phyloP scores from a whole-genome alignment of 2,329 filamentous ascomycete genomes.

The Aspergillus fijiensis region DNA sequence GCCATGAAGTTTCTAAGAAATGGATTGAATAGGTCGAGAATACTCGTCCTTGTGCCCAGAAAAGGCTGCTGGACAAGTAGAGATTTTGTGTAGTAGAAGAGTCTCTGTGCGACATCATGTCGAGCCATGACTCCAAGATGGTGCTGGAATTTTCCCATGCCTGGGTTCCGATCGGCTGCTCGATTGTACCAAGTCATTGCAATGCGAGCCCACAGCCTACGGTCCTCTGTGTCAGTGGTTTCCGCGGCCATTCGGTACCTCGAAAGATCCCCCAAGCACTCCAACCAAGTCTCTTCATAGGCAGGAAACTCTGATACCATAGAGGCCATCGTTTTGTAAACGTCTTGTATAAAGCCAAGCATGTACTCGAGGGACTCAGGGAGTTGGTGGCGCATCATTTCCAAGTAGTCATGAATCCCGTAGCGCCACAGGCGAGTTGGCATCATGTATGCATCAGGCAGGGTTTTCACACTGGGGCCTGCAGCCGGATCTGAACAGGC shows the following conservation, averaged over 20 bases:
- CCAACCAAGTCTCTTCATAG: slow-evolving; percentile 89
- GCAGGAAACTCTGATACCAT: slow-evolving; percentile 80
- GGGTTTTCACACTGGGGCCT: slow-evolving; percentile 61
- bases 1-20: slow-evolving; percentile 44
- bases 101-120: slow-evolving; percentile 57
- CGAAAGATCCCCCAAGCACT: slow-evolving; percentile 83
- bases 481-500: slow-evolving; percentile 84
- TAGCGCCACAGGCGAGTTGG: slow-evolving; percentile 92
- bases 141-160: slow-evolving; percentile 78
- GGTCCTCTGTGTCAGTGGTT: slow-evolving; percentile 70
- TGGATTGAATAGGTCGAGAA: slow-evolving; percentile 56
- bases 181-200: slow-evolving; percentile 81
- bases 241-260: slow-evolving; percentile 91
- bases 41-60: slow-evolving; percentile 55
- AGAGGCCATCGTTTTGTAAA: slow-evolving; percentile 86
- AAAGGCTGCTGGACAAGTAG: slow-evolving; percentile 58
- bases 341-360: slow-evolving; percentile 83
- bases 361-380: slow-evolving; percentile 82
- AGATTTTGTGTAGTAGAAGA: slow-evolving; percentile 61
- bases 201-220: slow-evolving; percentile 79
- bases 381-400: slow-evolving; percentile 70
- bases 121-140: slow-evolving; percentile 71
- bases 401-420: slow-evolving; percentile 82
- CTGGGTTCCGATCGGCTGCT: slow-evolving; percentile 73
- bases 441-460: slow-evolving; percentile 85